A percentile compares a stretch with the other conserved stretches of the same genome.
Conservation (phyloP, 2,329 filamentous ascomycete genomes). For the Aureobasidium sp. region DNA sequence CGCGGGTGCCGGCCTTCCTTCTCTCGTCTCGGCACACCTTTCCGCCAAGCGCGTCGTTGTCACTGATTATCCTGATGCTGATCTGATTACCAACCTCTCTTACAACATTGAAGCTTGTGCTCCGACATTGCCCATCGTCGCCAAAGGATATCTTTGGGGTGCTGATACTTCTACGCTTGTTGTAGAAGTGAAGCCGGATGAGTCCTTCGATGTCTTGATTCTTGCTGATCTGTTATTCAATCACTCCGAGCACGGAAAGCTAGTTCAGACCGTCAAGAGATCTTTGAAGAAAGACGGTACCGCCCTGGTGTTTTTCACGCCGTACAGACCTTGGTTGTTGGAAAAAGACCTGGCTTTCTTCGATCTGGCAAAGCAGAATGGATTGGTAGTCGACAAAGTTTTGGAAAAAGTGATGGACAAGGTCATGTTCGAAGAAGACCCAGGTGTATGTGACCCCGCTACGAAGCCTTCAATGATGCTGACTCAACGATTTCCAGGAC, state of each 20-base stretch:
- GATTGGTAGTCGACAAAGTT: constrained; percentile 70
- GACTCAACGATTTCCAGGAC: constrained; percentile 41
- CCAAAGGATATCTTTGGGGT: constrained; percentile 75
- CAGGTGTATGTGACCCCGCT: constrained; percentile 48
- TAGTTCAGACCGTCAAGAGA: constrained; percentile 62
- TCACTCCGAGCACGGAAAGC: constrained; percentile 73
- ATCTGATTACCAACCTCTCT: constrained; percentile 71
- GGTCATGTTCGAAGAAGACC: constrained; percentile 83
- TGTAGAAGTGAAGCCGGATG: constrained; percentile 31
- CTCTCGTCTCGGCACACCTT: constrained; percentile 64
- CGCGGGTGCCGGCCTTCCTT: constrained; percentile 74
- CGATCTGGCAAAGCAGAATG: constrained; percentile 59
- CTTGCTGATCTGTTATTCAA: constrained; percentile 87
- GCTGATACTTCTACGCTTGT: constrained; percentile 33
- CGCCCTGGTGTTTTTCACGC: constrained; percentile 88
- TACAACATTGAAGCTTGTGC: constrained; percentile 61
- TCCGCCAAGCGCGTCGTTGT: constrained; percentile 63
- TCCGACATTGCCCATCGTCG: constrained; percentile 31
- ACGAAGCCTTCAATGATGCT: not conserved
- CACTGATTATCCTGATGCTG: constrained; percentile 81
- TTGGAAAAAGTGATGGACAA: constrained; percentile 75
- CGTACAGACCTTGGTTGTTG: constrained; percentile 83
- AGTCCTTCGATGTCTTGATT: constrained; percentile 69
- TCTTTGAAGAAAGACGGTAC: constrained; percentile 56
- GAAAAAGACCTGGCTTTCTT: constrained; percentile 84